Evolutionary conservation across 1,284 basidiomycete species (phyloP).

Genomic region (Pseudozyma sp.): DNA sequence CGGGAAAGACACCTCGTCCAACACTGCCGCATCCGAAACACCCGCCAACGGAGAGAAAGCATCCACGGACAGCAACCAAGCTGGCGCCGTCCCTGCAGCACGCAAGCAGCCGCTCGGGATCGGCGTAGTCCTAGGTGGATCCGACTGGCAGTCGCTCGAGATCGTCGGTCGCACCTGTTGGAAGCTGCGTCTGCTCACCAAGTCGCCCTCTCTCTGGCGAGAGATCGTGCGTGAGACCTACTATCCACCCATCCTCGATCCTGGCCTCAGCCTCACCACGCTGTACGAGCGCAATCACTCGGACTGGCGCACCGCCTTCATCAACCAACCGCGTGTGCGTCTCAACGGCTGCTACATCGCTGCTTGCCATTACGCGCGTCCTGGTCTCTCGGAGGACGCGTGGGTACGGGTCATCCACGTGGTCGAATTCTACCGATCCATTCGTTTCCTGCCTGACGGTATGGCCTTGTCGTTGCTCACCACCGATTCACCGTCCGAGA

Average conservation of each 20-base stretch:
- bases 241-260: conserved; percentile 51
- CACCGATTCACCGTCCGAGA: conserved; percentile 81
- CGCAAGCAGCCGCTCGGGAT: conserved; percentile 43
- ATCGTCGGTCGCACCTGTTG: conserved; percentile 57
- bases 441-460: conserved; percentile 89
- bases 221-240: conserved; percentile 60
- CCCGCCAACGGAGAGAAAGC: conserved; percentile 6
- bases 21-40: neutral
- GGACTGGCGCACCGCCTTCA: conserved; percentile 62
- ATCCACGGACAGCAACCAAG: conserved; percentile 12
- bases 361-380: conserved; percentile 63
- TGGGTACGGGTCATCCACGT: conserved; percentile 67
- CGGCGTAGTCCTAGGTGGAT: conserved; percentile 57
- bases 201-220: conserved; percentile 56
- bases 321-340: conserved; percentile 65
- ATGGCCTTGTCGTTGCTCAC: conserved; percentile 85
- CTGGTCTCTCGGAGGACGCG: conserved; percentile 59
- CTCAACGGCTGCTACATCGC: conserved; percentile 67
- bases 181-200: conserved; percentile 63
- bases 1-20: conserved; percentile 1
- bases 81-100: conserved; percentile 4
- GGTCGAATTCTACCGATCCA: conserved; percentile 77
- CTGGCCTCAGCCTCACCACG: conserved; percentile 13
- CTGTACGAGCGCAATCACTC: conserved; percentile 41
- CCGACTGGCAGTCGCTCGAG: conserved; percentile 64